Conservation (phyloP, 164 flowering plant genomes). For the Protea cynaroides region DNA sequence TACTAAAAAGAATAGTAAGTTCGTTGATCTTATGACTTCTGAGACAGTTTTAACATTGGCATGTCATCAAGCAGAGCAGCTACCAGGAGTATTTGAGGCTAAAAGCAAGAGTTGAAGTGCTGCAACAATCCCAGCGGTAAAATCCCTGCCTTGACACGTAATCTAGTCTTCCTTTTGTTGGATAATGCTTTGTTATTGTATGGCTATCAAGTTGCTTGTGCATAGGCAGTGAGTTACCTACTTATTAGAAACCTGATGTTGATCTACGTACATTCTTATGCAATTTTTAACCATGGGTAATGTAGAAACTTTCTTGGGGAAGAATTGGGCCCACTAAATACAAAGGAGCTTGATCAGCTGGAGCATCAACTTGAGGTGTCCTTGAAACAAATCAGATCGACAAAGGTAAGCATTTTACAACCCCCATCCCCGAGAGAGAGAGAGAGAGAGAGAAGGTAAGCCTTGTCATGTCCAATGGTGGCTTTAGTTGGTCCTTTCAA, state of each 20-base stretch:
- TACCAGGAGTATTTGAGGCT: constrained; percentile 46
- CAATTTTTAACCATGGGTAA: neutral
- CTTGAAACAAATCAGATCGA: constrained; percentile 40
- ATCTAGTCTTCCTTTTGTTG: neutral
- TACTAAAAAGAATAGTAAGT: no score
- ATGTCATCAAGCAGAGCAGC: constrained; percentile 15
- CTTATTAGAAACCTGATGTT: neutral
- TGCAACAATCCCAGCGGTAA: constrained; percentile 48
- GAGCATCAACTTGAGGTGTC: constrained; percentile 45
- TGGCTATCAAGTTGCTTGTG: neutral
- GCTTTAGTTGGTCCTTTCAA: no score
- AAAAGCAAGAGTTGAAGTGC: constrained; percentile 42
- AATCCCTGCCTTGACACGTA: neutral
- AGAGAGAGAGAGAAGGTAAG: no score
- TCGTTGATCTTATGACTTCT: neutral
- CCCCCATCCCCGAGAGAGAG: no score
- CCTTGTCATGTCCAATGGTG: no score
- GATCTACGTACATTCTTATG: neutral
- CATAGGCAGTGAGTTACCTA: neutral
- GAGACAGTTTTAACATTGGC: neutral
- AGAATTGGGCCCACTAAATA: constrained; percentile 35
- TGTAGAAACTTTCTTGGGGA: constrained; percentile 50
- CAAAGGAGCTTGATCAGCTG: constrained; percentile 51
- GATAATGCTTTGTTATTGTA: neutral
- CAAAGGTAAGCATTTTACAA: constrained; percentile 27